Percentiles rank a stretch among this genome's conserved stretches.
These are phyloP conservation scores for Salvia miltiorrhiza DNA, from an alignment of 257 asterid species.

Conservation along the genomic window DNA sequence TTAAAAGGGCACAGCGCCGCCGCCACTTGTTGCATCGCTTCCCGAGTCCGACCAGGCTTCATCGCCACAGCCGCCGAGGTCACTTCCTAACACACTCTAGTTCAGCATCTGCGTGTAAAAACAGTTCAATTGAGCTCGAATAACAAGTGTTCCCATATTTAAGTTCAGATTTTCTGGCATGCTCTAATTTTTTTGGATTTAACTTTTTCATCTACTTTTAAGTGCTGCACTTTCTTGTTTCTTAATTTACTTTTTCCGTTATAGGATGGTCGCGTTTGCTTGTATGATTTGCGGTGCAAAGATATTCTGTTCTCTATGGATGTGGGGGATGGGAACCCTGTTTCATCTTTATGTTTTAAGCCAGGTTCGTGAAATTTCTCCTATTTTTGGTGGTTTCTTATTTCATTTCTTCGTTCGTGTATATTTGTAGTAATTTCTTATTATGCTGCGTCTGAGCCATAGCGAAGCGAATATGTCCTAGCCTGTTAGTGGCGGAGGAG, in stretches of 20 bases:
- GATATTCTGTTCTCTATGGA: slow-evolving; percentile 61
- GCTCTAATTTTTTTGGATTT: not conserved
- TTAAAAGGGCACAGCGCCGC: slow-evolving; percentile 70
- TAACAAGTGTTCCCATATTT: not conserved
- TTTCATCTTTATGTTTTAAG: slow-evolving; percentile 79
- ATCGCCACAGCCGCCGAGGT: slow-evolving; percentile 89
- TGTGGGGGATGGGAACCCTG: slow-evolving; percentile 55
- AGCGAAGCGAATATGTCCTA: too few species aligned
- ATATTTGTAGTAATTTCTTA: not conserved
- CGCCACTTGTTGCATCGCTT: slow-evolving; percentile 82
- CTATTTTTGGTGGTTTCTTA: not conserved
- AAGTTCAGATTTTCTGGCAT: not conserved
- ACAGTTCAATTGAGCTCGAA: not conserved
- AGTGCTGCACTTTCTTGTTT: not conserved
- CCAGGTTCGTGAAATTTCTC: slow-evolving; percentile 46
- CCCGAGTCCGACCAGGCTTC: slow-evolving; percentile 64
- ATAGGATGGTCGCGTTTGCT: slow-evolving; percentile 82
- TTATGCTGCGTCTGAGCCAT: too few species aligned
- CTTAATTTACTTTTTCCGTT: slow-evolving; percentile 3
- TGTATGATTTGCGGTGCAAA: slow-evolving; percentile 84
- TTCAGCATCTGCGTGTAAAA: not conserved
- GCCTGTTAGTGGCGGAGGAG: too few species aligned
- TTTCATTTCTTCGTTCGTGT: not conserved
- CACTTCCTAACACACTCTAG: not conserved
- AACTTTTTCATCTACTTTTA: not conserved